Percentiles rank a stretch among this genome's conserved stretches.
These are phyloP conservation scores for Candida insectalens DNA, from an alignment of 805 yeast species.

Conservation along the genomic window DNA sequence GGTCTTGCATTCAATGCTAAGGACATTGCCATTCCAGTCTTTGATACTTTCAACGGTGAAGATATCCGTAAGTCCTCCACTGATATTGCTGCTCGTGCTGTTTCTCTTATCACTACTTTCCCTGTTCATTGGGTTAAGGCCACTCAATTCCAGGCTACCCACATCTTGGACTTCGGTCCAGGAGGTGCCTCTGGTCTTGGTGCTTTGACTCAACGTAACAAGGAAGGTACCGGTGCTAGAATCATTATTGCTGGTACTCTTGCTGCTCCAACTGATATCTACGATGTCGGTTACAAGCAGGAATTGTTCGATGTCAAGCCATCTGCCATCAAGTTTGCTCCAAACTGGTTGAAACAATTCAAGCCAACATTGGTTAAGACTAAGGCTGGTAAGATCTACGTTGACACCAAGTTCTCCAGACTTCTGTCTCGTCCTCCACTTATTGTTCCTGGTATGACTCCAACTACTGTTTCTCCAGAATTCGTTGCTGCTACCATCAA, in stretches of 20 bases:
- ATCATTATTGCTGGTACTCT: slow-evolving; percentile 88
- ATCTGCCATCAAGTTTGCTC: slow-evolving; percentile 65
- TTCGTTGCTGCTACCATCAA: slow-evolving; percentile 90
- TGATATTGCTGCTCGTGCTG: slow-evolving; percentile 57
- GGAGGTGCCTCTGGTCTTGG: slow-evolving; percentile 98
- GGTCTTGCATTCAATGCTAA: slow-evolving; percentile 45
- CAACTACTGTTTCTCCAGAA: slow-evolving; percentile 90
- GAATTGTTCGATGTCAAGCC: slow-evolving; percentile 74
- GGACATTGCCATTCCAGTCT: slow-evolving; percentile 75
- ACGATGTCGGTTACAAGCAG: slow-evolving; percentile 92
- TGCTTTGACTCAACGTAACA: slow-evolving; percentile 90
- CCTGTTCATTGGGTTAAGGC: slow-evolving; percentile 95
- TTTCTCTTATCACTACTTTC: slow-evolving; percentile 74
- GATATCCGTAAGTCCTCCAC: slow-evolving; percentile 48
- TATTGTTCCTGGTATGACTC: slow-evolving; percentile 99
- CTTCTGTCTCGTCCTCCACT: slow-evolving; percentile 91
- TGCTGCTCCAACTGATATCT: slow-evolving; percentile 55
- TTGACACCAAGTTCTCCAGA: slow-evolving; percentile 90
- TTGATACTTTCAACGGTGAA: slow-evolving; percentile 77
- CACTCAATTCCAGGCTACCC: slow-evolving; percentile 73
- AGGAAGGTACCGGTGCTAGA: slow-evolving; percentile 97
- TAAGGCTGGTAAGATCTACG: slow-evolving; percentile 61
- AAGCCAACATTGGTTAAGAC: slow-evolving; percentile 81
- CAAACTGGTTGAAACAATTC: slow-evolving; percentile 84
- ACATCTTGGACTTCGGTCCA: slow-evolving; percentile 94